phyloP scores from a whole-genome alignment of 371 early-diverging fungal species.

The Saksenaea vasiformis region DNA sequence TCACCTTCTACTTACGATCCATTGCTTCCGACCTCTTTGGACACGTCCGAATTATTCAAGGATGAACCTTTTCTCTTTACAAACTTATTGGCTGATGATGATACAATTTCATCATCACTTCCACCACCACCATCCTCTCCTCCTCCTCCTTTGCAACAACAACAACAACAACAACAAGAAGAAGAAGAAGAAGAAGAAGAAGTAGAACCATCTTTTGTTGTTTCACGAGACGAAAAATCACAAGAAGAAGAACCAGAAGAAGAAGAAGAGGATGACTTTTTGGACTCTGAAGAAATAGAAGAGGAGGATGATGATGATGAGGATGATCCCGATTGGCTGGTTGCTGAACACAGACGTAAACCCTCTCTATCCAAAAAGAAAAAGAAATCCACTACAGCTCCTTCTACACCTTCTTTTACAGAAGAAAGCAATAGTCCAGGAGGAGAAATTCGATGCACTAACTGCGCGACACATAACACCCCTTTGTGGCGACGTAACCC shows the following conservation, averaged over 20 bases:
- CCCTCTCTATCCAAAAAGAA: background rate
- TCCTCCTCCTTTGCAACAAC: background rate
- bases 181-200: too few species aligned
- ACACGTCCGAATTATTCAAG: slow-evolving; percentile 1
- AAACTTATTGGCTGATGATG: background rate
- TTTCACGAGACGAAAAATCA: background rate
- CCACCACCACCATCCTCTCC: background rate
- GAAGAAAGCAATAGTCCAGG: background rate
- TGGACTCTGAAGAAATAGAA: slow-evolving; percentile 4
- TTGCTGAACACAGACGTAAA: background rate
- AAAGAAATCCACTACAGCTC: background rate
- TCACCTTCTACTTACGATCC: slow-evolving; percentile 8
- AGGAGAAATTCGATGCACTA: background rate
- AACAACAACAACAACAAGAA: background rate
- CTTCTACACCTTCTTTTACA: background rate
- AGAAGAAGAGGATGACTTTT: background rate
- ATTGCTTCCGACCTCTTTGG: background rate
- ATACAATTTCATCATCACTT: background rate
- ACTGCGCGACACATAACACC: slow-evolving; percentile 18
- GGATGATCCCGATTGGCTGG: slow-evolving; percentile 1
- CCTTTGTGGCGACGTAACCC: slow-evolving; percentile 25
- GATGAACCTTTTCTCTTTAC: background rate
- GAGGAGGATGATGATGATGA: background rate
- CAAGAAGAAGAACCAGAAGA: background rate
- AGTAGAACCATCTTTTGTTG: background rate